phyloP scores from a whole-genome alignment of 2,329 filamentous ascomycete genomes.

The Monosporascus sp. region DNA sequence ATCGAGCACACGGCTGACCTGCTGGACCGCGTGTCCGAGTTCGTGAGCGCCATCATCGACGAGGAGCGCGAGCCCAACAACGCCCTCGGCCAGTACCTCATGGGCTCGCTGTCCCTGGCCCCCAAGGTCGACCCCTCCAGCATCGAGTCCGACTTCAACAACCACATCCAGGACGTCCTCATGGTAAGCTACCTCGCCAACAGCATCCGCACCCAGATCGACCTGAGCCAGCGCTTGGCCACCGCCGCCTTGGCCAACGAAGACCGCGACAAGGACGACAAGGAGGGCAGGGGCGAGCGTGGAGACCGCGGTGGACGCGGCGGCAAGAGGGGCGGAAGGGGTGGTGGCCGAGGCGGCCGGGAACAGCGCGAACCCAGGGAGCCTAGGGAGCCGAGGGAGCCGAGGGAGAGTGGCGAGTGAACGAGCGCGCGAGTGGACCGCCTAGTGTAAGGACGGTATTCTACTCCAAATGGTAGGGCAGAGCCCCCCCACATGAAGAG shows the following conservation, averaged over 20 bases:
- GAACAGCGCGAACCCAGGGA: slow-evolving; percentile 46
- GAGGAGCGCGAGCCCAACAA: slow-evolving; percentile 88
- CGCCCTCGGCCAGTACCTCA: slow-evolving; percentile 87
- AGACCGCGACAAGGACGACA: slow-evolving; percentile 33
- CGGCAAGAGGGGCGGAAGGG: slow-evolving; percentile 40
- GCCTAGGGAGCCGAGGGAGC: slow-evolving; percentile 34
- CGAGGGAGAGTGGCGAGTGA: slow-evolving; percentile 21
- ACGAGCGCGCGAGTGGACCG: not conserved
- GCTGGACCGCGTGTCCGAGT: slow-evolving; percentile 85
- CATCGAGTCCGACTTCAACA: slow-evolving; percentile 98
- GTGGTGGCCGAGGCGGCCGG: slow-evolving; percentile 45
- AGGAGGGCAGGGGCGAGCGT: slow-evolving; percentile 39
- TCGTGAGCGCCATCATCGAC: slow-evolving; percentile 89
- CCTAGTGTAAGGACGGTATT: no score
- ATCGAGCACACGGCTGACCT: slow-evolving; percentile 85
- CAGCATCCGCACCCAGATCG: slow-evolving; percentile 98
- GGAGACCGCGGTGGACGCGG: slow-evolving; percentile 33
- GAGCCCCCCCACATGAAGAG: not conserved
- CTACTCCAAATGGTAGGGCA: not conserved
- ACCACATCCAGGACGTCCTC: slow-evolving; percentile 97
- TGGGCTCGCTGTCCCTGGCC: slow-evolving; percentile 87
- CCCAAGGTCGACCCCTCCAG: slow-evolving; percentile 89
- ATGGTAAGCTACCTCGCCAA: slow-evolving; percentile 98
- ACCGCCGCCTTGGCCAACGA: slow-evolving; percentile 59
- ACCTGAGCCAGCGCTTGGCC: slow-evolving; percentile 90